Percentiles rank a stretch among this genome's conserved stretches.
phyloP scores from a whole-genome alignment of 2,329 filamentous ascomycete genomes.

The Fusarium subtropicale region DNA sequence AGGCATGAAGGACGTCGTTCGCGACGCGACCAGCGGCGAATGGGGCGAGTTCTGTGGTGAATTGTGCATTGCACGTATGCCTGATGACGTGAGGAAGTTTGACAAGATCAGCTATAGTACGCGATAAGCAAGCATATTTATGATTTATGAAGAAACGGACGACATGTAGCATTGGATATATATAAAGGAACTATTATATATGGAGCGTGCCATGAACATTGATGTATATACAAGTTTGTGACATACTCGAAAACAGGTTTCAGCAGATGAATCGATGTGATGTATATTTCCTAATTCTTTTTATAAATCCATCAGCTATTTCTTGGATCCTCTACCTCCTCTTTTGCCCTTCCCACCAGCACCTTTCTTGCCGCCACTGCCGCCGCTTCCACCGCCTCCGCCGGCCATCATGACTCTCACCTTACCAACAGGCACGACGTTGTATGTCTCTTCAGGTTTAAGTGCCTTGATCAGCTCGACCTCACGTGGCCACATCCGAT shows the following conservation, averaged over 20 bases:
- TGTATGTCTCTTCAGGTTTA: constrained; percentile 85
- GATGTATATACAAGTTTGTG: constrained; percentile 18
- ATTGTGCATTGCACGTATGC: constrained; percentile 72
- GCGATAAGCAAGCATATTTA: constrained; percentile 18
- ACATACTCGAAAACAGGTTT: constrained; percentile 19
- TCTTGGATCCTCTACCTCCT: constrained; percentile 60
- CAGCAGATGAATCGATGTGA: constrained; percentile 21
- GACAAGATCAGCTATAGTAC: constrained; percentile 53
- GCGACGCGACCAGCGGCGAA: constrained; percentile 79
- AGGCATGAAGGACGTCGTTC: constrained; percentile 81
- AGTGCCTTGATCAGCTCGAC: constrained; percentile 84
- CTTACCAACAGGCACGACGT: constrained; percentile 82
- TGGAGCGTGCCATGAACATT: constrained; percentile 21
- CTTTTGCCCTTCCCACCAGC: constrained; percentile 52
- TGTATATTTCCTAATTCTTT: constrained; percentile 7
- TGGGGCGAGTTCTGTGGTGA: constrained; percentile 82
- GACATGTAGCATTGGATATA: constrained; percentile 2
- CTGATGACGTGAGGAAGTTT: constrained; percentile 67
- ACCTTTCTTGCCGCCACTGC: constrained; percentile 56
- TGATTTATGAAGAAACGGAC: constrained; percentile 21
- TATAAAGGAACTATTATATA: constrained; percentile 6
- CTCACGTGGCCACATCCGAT: constrained; percentile 87
- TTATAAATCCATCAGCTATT: constrained; percentile 24
- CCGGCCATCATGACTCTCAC: constrained; percentile 79
- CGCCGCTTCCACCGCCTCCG: constrained; percentile 54